Percentiles rank a stretch among this genome's conserved stretches.
Evolutionary conservation across 23 red algal genomes (phyloP).

Genomic region (Pyropia haitanensis): DNA sequence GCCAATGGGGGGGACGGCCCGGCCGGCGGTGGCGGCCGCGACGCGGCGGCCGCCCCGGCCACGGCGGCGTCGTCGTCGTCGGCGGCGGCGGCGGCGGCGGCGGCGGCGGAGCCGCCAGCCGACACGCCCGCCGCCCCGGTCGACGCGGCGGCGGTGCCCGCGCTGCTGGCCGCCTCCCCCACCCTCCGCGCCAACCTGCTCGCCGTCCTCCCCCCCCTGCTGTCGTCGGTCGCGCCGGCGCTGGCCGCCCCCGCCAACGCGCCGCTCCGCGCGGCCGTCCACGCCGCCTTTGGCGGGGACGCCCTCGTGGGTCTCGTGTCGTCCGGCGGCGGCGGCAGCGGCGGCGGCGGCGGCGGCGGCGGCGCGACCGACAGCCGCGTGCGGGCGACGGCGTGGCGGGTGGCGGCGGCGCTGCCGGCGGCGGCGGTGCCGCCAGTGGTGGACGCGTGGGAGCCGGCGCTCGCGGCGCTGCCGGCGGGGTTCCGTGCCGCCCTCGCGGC

Average conservation of each 20-base stretch:
- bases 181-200: slow-evolving; percentile 7
- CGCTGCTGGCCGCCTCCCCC: not conserved
- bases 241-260: slow-evolving; percentile 23
- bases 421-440: no score
- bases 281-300: slow-evolving; percentile 38
- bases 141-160: not conserved
- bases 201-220: slow-evolving; percentile 19
- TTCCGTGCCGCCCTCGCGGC: no score
- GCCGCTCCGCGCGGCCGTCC: slow-evolving; percentile 12
- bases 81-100: slow-evolving; percentile 16
- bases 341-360: no score
- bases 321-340: not conserved
- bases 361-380: no score
- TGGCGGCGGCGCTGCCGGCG: no score
- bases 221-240: slow-evolving; percentile 25
- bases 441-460: no score
- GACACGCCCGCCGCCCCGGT: not conserved
- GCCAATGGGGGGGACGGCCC: not conserved
- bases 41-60: slow-evolving; percentile 1
- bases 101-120: not conserved
- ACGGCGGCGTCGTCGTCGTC: no score
- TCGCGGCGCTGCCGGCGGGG: no score
- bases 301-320: slow-evolving; percentile 14
- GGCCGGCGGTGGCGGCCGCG: not conserved
- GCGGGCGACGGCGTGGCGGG: no score